Conservation (phyloP, 768 basidiomycete genomes). For the Neoboletus subvelutipes region DNA sequence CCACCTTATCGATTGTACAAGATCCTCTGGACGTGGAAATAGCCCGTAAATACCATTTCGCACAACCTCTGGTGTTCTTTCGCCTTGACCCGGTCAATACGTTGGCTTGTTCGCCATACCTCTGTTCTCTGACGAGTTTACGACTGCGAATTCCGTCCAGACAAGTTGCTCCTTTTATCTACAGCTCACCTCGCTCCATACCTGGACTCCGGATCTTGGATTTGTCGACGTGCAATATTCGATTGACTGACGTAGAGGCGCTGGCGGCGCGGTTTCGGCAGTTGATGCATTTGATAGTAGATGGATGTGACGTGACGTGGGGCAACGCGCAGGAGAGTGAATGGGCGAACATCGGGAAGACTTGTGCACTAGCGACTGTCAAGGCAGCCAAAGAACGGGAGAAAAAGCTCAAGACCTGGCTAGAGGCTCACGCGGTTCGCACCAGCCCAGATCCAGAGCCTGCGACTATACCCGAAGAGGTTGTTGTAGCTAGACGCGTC, state of each 20-base stretch:
- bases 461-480: background rate
- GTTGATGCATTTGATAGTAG: slow-evolving; percentile 68
- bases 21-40: slow-evolving; percentile 52
- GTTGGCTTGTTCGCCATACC: slow-evolving; percentile 45
- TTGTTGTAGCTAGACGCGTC: slow-evolving; percentile 17
- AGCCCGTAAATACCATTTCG: slow-evolving; percentile 46
- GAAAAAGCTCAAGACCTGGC: slow-evolving; percentile 53
- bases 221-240: slow-evolving; percentile 66
- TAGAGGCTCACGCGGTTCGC: slow-evolving; percentile 35
- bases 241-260: slow-evolving; percentile 51
- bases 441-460: background rate
- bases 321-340: slow-evolving; percentile 51
- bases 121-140: slow-evolving; percentile 49
- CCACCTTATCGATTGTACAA: slow-evolving; percentile 61
- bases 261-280: slow-evolving; percentile 49
- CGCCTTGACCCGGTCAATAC: slow-evolving; percentile 56
- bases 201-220: slow-evolving; percentile 65
- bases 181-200: slow-evolving; percentile 28
- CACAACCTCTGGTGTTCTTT: slow-evolving; percentile 89
- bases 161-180: slow-evolving; percentile 47
- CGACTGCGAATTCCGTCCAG: slow-evolving; percentile 73
- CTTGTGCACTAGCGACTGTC: slow-evolving; percentile 60
- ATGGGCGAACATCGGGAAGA: slow-evolving; percentile 61
- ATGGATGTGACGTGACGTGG: slow-evolving; percentile 58
- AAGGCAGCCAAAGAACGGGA: slow-evolving; percentile 66